phyloP scores from a whole-genome alignment of 2,329 filamentous ascomycete genomes.

The Aspergillus sp. region DNA sequence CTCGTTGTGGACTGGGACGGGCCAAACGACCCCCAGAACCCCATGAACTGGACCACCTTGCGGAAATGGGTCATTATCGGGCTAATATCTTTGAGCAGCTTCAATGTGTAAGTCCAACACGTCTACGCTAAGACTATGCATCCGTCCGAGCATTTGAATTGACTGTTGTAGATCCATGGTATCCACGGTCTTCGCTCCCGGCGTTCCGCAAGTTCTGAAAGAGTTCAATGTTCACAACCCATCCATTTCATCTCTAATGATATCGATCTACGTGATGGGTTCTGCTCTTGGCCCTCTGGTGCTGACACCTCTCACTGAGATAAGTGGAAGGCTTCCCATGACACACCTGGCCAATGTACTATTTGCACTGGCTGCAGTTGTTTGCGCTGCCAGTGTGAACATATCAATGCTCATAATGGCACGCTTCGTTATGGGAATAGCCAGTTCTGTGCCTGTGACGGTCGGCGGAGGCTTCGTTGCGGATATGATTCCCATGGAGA shows the following conservation, averaged over 20 bases:
- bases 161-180: slow-evolving; percentile 29
- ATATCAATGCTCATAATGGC: slow-evolving; percentile 57
- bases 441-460: slow-evolving; percentile 51
- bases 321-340: slow-evolving; percentile 62
- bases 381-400: slow-evolving; percentile 60
- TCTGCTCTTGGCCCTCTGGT: slow-evolving; percentile 60
- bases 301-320: slow-evolving; percentile 60
- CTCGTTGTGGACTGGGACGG: slow-evolving; percentile 18
- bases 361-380: slow-evolving; percentile 64
- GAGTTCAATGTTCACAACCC: slow-evolving; percentile 46
- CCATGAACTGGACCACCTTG: slow-evolving; percentile 19
- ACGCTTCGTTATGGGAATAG: slow-evolving; percentile 50
- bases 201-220: slow-evolving; percentile 37
- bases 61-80: slow-evolving; percentile 22
- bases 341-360: slow-evolving; percentile 58
- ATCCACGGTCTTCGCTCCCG: slow-evolving; percentile 45
- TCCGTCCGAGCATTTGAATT: background rate
- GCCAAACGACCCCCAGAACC: slow-evolving; percentile 18
- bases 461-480: slow-evolving; percentile 55
- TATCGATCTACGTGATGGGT: slow-evolving; percentile 61
- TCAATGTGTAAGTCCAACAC: slow-evolving; percentile 17
- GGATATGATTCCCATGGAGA: slow-evolving; percentile 52
- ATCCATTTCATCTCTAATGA: slow-evolving; percentile 52
- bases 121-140: background rate
- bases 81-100: slow-evolving; percentile 22